Conservation (phyloP, 1,284 basidiomycete genomes). For the Puccinia hordei region DNA sequence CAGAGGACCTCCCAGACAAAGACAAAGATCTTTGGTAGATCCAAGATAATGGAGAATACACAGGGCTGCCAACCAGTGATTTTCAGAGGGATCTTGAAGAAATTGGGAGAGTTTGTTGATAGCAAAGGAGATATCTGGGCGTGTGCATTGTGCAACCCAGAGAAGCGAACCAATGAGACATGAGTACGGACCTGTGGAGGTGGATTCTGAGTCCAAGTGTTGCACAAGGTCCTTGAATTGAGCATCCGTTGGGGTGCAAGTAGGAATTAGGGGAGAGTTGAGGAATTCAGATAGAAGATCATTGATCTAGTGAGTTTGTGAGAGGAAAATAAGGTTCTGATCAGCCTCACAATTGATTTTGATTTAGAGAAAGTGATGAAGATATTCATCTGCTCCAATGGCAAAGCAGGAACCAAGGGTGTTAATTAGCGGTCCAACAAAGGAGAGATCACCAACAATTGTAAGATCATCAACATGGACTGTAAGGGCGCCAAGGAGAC, state of each 20-base stretch:
- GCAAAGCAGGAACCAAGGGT: not conserved
- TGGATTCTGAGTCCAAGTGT: too few species aligned
- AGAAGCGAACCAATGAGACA: too few species aligned
- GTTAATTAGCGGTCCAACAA: not conserved
- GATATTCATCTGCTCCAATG: not conserved
- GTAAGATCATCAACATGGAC: not conserved
- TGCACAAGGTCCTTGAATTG: too few species aligned
- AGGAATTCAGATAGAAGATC: too few species aligned
- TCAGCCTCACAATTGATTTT: not conserved
- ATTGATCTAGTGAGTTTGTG: too few species aligned
- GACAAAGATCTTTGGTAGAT: not conserved
- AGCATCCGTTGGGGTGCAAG: too few species aligned
- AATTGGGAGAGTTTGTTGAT: too few species aligned
- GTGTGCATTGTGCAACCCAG: too few species aligned
- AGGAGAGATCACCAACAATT: not conserved
- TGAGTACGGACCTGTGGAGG: too few species aligned
- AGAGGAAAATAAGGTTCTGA: not conserved
- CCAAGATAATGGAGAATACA: not conserved
- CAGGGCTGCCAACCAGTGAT: not conserved
- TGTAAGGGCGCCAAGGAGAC: too few species aligned
- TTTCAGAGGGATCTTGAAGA: not conserved
- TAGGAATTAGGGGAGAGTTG: too few species aligned
- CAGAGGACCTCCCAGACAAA: not conserved
- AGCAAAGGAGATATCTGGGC: too few species aligned
- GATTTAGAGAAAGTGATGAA: conserved; percentile 4